Base-by-base conservation (phyloP, 1,139 yeast species). In the Geotrichum histeridarum region DNA sequence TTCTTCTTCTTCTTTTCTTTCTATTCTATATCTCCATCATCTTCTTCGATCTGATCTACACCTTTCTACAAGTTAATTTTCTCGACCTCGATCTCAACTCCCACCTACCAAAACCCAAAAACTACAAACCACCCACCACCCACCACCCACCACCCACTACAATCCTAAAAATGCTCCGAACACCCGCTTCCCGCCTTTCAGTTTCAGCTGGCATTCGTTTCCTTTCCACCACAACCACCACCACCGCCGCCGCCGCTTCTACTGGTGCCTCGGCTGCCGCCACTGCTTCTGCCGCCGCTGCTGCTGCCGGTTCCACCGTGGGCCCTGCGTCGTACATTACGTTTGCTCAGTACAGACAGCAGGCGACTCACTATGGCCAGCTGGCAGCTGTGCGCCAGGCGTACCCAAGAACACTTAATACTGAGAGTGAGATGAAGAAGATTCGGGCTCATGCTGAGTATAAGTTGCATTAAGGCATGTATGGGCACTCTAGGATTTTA, bases 301-400 rank as follows among this genome's bases (percentile, higher is more conserved):
- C 39, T 14, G 22, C 30, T 18, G 37, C 52, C 42, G 38, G 51
- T 33, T 33, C 51, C 15, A 42, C 48, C 42, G 45, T 43, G 15
- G 44, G 48, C 12, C 18, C 48, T 39, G 31, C 39, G n/a, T 42
- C 44, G 32, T 50, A 54, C 44, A 38, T 41, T 30, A 48, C 57
- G 1, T 55, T 55, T 50, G 53, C 57, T 15, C 47, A 55, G 50
- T 55, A 55, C 57, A 42, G 57, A 43, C 39, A 47, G 43, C 51
- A 49, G 44, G 57, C 57, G 17, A 46, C 46, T 14, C 47, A 55
- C 54, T 46, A 44, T 37, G 57, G 57, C 27, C 57, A 48, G 6
- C 49, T 55, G 9, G 57, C 57, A 8, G 55, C 54, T 38, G 55
- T 55, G 11, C 53, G 57, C 42, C 57, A 46, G 32, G 57, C 57